phyloP scores from a whole-genome alignment of 139 green algal genomes.

The Picocystis salinarum region DNA sequence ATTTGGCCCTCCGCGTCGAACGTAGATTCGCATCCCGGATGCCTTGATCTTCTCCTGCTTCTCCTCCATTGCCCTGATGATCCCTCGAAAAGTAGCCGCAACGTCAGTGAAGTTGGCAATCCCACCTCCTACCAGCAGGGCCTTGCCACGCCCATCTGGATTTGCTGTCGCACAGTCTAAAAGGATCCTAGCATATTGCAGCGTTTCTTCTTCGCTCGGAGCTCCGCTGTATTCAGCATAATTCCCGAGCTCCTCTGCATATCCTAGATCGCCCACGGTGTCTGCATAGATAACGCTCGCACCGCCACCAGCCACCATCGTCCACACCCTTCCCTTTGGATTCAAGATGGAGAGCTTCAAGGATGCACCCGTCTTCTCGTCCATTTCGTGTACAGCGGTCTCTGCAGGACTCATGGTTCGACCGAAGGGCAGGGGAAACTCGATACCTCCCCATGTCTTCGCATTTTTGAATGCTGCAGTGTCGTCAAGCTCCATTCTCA shows the following conservation, averaged over 20 bases:
- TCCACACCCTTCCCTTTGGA: slow-evolving; percentile 70
- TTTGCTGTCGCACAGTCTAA: slow-evolving; percentile 37
- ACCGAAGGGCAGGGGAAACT: slow-evolving; percentile 82
- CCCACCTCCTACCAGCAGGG: slow-evolving; percentile 73
- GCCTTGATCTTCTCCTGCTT: slow-evolving; percentile 30
- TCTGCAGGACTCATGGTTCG: slow-evolving; percentile 50
- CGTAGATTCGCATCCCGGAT: slow-evolving; percentile 60
- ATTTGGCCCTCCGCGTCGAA: slow-evolving; percentile 74
- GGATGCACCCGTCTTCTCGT: slow-evolving; percentile 58
- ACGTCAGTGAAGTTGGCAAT: slow-evolving; percentile 95
- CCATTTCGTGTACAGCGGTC: slow-evolving; percentile 24
- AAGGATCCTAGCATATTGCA: slow-evolving; percentile 24
- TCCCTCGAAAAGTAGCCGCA: slow-evolving; percentile 79
- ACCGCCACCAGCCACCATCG: slow-evolving; percentile 73
- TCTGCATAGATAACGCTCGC: slow-evolving; percentile 80
- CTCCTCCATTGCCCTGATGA: slow-evolving; percentile 56
- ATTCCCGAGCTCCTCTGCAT: slow-evolving; percentile 63
- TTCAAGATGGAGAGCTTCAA: slow-evolving; percentile 88
- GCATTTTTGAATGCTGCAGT: slow-evolving; percentile 60
- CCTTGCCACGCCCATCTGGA: slow-evolving; percentile 38
- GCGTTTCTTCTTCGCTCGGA: slow-evolving; percentile 43
- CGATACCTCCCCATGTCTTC: slow-evolving; percentile 23
- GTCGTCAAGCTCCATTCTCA: slow-evolving; percentile 76
- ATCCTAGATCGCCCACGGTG: slow-evolving; percentile 70
- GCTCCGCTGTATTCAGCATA: slow-evolving; percentile 83